Base-by-base conservation (phyloP, 1,139 yeast species). In the Groenewaldozyma auringiensis region DNA sequence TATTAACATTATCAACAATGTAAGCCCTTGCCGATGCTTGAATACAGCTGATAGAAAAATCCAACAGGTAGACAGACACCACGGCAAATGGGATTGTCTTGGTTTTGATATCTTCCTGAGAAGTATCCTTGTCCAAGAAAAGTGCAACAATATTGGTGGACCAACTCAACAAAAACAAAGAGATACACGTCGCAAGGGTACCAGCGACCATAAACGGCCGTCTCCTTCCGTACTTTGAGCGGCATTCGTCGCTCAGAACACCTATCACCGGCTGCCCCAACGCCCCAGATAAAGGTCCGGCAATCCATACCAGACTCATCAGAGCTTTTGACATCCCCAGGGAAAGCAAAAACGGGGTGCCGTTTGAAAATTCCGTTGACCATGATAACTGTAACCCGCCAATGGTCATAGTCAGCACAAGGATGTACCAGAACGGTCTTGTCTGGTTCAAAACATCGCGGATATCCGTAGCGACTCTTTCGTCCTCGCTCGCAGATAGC, bases 211-310 rank as follows among this genome's bases (percentile, higher is more conserved):
- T 72, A 50, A 75, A 77, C 1, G 81, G 80, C 31, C 77, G 63
- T 47, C 83, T 59, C 47, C 81, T 62, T 3, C 83, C 83, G 43
- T 61, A 62, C 20, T 53, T 53, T 45, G 66, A 60, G 40, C 69
- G 61, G 37, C 75, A 69, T 46, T 70, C 68, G 56, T 78, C 83
- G 47, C 79, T 74, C 39, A 75, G 55, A 4, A 75, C 66, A 0
- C 83, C 83, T 21, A 77, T 74, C 4, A 78, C 63, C 0, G 83
- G 83, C 57, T 78, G 83, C 0, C 81, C 80, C 14, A 78, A 50
- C 0, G 78, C 68, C 0, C 83, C 83, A n/a, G 80, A 72, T n/a
- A 78, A 53, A 0, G 83, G 83, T 0, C 83, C 82, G 0, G 81
- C 81, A 16, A 78, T 69, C 83, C 83, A 78, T 1, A 78, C 74